Evolutionary conservation across 345 rosid species (phyloP), one percentile per base, ranked within the genome.

Genomic region (Schrenkiella parvula): DNA sequence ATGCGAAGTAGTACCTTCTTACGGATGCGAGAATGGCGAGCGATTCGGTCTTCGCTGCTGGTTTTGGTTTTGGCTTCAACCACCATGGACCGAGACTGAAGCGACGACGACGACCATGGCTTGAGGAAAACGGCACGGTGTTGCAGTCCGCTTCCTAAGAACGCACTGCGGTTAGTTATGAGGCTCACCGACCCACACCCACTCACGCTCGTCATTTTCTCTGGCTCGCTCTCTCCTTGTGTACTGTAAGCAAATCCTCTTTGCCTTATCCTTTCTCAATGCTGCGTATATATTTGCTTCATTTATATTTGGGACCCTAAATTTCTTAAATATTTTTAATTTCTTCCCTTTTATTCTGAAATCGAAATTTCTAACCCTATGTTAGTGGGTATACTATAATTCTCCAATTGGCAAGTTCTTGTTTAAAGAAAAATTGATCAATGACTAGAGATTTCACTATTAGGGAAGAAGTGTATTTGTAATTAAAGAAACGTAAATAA

Each of bases 1-100:
- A 54, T 23, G 1, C 1, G 1, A 19, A 37, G 13, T 1, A 54
- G 2, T 12, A 93, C 97, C 96, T 95, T 95, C 90, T 95, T 95
- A 64, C 99, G 85, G 83, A 95, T 69, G 26, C 96, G 97, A 64
- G 80, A 22, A 74, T 95, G 99, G 66, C 97, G 96, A 50, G 99
- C 97, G 18, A 76, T 78, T 67, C 97, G 68, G 81, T 95, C 84
- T 37, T 91, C 90, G 10, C 69, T 80, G 43, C 95, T 81, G 74
- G 90, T 88, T 68, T 72, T 74, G 81, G 82, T 60, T 76, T 84
- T 89, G 57, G 99, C 86, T 80, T 82, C 84, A n/a, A 93, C 70
- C 1, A 78, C 76, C 79, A 84, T 32, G 18, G 13, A 25, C 31
- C 8, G 48, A 52, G 84, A 62, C 25, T 69, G 68, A 54, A 48